Evolutionary conservation across 139 green algal genomes (phyloP), one percentile per base, ranked within the genome.

Genomic region (Dunaliella primolecta): DNA sequence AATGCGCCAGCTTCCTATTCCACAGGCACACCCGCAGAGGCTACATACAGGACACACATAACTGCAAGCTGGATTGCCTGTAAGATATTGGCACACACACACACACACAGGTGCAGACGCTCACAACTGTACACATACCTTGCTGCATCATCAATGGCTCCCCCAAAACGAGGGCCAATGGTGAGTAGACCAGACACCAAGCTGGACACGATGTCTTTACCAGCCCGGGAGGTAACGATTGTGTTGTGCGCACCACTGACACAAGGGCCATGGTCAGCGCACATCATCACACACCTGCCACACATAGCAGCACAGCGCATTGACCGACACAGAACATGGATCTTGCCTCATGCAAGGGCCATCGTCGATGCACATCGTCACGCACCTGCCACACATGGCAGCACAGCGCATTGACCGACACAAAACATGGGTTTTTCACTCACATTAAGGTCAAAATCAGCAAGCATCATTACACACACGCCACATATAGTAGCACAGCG

Each of bases 341-440:
- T n/a, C n/a, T n/a, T n/a, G n/a, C n/a, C 92, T 96, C n/a, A 98
- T 96, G 85, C 94, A 97, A 31, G 96, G 96, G 1, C 96, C 96
- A 87, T 98, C 96, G 85, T 98, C 96, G 0, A 96, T 96, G 82
- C 96, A 99, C 86, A 98, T 85, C 94, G 99, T 96, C 34, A 98
- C 75, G 82, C 95, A 96, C 92, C 94, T 94, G 81, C 84, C 82
- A 30, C 34, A 86, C 2, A 84, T 31, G 74, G 2, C 46, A 84
- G 55, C 3, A n/a, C n/a, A n/a, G n/a, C n/a, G n/a, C n/a, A n/a
- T n/a, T n/a, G n/a, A n/a, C n/a, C n/a, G n/a, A n/a, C n/a, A n/a
- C n/a, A n/a, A n/a, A n/a, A n/a, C n/a, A n/a, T n/a, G n/a, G n/a
- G n/a, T n/a, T n/a, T n/a, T n/a, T n/a, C n/a, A n/a, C 92, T 96